Base-by-base conservation (phyloP, 1,139 yeast genomes). In the Candida sp. region DNA sequence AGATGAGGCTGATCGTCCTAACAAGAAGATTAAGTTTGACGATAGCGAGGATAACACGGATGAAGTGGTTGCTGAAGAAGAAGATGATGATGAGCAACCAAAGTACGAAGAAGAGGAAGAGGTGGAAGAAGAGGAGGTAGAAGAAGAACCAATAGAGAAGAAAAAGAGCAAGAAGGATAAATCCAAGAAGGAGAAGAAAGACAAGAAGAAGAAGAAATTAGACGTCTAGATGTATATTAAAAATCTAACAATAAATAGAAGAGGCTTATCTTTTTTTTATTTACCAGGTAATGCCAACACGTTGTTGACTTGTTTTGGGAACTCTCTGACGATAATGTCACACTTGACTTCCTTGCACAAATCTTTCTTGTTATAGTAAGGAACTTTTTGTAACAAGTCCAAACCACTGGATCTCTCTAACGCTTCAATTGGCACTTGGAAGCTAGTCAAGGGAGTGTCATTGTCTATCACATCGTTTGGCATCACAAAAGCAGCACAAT, bases 401-500 rank as follows among this genome's bases (percentile, higher is more conserved):
- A 93, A 76, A 0, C 99, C 99, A 6, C 94, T 78, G 3, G 96
- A 81, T 60, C 90, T 80, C 67, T 94, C 99, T 54, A 94, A 74
- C 0, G 97, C 96, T 56, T 91, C 96, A 0, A 93, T 68, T 1
- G 99, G 98, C 3, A 93, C 96, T 64, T 88, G 89, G 71, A 92
- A 96, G 22, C 79, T 77, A 43, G 83, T 83, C 54, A 96, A 75
- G 7, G 94, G 92, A 1, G 84, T 81, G 25, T 72, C 69, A 65
- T 94, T 94, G 51, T 84, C 77, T 49, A 94, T 93, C 5, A 68
- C 75, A 9, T 80, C 90, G 68, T 94, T 94, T 31, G 99, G 99
- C 60, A 94, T 70, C 12, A 94, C 98, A 72, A 94, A 94, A 0
- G 98, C 97, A 1, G 88, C 98, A 8, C 91, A 90, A 8, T 96